phyloP scores from a whole-genome alignment of 2,329 filamentous ascomycete genomes.

The Ophidiomyces ophidiicola region DNA sequence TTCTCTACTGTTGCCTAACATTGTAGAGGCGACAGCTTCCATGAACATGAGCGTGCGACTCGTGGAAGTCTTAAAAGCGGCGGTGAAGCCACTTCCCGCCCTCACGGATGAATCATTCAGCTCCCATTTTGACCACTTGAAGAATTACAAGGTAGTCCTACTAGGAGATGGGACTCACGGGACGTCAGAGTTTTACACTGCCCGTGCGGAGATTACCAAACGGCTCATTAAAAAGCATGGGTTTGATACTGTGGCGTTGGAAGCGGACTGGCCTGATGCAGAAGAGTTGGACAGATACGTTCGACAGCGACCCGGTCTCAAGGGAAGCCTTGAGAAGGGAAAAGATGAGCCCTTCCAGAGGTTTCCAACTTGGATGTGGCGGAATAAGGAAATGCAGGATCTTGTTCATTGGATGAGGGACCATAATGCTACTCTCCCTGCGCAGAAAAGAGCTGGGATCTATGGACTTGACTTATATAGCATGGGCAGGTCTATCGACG shows the following conservation, averaged over 20 bases:
- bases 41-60: slow-evolving; percentile 21
- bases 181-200: slow-evolving; percentile 44
- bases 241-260: slow-evolving; percentile 41
- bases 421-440: slow-evolving; percentile 28
- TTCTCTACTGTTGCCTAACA: no score
- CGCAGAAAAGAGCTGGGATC: slow-evolving; percentile 30
- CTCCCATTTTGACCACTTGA: slow-evolving; percentile 32
- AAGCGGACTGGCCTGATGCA: slow-evolving; percentile 45
- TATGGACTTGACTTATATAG: slow-evolving; percentile 44
- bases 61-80: slow-evolving; percentile 25
- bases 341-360: slow-evolving; percentile 35
- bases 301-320: slow-evolving; percentile 32
- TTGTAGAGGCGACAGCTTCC: no score
- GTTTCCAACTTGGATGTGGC: slow-evolving; percentile 48
- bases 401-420: slow-evolving; percentile 42
- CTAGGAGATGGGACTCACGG: slow-evolving; percentile 41
- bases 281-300: slow-evolving; percentile 42
- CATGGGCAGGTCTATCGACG: slow-evolving; percentile 36
- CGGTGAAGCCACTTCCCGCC: slow-evolving; percentile 28
- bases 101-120: slow-evolving; percentile 29
- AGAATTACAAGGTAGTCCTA: slow-evolving; percentile 31
- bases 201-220: slow-evolving; percentile 42
- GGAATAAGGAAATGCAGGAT: slow-evolving; percentile 41
- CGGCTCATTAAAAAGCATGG: slow-evolving; percentile 39
- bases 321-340: slow-evolving; percentile 22